These are phyloP conservation scores for Nakaseomyces uthaithaninus DNA, from an alignment of 1,139 yeast genomes.

Conservation along the genomic window DNA sequence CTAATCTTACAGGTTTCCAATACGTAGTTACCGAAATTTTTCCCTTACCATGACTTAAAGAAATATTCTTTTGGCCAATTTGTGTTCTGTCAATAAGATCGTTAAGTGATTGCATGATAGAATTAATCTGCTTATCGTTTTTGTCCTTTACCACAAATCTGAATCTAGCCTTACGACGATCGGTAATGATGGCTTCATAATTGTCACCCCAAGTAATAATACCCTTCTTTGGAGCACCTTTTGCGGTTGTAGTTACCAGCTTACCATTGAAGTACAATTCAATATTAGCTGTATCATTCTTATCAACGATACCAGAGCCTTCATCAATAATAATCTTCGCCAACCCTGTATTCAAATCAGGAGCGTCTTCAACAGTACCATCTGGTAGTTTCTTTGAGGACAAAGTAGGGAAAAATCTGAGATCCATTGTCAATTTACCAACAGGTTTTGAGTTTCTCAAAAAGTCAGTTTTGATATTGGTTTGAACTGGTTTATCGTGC, in stretches of 20 bases:
- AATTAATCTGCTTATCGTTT: constrained; percentile 54
- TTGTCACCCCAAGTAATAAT: constrained; percentile 57
- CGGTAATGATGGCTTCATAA: constrained; percentile 64
- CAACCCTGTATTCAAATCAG: constrained; percentile 88
- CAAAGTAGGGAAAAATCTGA: constrained; percentile 69
- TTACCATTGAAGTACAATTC: constrained; percentile 61
- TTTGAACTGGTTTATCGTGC: constrained; percentile 45
- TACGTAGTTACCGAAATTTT: constrained; percentile 58
- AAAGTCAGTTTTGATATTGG: constrained; percentile 47
- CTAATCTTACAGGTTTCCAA: constrained; percentile 83
- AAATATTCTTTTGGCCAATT: constrained; percentile 71
- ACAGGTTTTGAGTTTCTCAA: constrained; percentile 72
- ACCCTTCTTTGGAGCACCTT: constrained; percentile 51
- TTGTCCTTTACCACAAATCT: constrained; percentile 59
- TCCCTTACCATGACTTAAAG: constrained; percentile 56
- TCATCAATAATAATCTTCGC: constrained; percentile 39
- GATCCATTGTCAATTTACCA: constrained; percentile 63
- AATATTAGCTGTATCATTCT: constrained; percentile 52
- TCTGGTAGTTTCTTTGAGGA: constrained; percentile 70
- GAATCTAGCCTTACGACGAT: constrained; percentile 62
- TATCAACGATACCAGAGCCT: constrained; percentile 27
- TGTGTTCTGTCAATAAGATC: constrained; percentile 70
- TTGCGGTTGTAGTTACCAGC: constrained; percentile 46
- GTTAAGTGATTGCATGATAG: constrained; percentile 54
- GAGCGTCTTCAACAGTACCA: constrained; percentile 80